Evolutionary conservation across 495 filamentous ascomycete species (phyloP), one percentile per base, ranked within the genome.

Genomic region (Beverwykella pulmonaria): DNA sequence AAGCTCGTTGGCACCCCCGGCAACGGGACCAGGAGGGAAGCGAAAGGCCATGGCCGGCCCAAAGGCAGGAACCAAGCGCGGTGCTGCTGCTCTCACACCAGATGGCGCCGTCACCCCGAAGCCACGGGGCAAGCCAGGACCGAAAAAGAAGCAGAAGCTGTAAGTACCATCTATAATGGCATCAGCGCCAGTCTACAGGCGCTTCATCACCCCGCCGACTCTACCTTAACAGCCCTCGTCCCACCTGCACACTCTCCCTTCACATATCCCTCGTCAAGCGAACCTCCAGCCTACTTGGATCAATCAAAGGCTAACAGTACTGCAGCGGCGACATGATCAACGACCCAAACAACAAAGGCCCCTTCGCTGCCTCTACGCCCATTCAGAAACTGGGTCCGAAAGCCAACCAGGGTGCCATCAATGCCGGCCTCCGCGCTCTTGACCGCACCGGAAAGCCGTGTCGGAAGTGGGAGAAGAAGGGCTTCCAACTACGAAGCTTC

Each of bases 361-460:
- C 64, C 23, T 67, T 69, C 46, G 64, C 54, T 19, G 64, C 65
- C n/a, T 57, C 65, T 39, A 68, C 62, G 34, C 63, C 70, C 41
- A 75, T 83, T 46, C 90, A 91, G 72, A 95, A 94, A 75, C 89
- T 98, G 22, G 93, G 93, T 12, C 94, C 94, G 54, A 98, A 98
- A 79, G 93, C 94, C 47, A 98, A 98, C 77, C 91, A 94, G 71
- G 94, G 94, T 61, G 93, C 93, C 60, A 98, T 98, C 81, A 98
- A 98, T 74, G 94, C 95, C 53, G 90, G 91, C 58, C 87, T 98
- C 32, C 90, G 94, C 53, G 95, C 94, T 4, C 86, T 98, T 47
- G 94, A 98, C 76, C 88, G 93, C 41, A 88, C 87, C 0, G 91
- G 92, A 50, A 88, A 92, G 63, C 91, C 93, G 1, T 97, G 93